phyloP scores from a whole-genome alignment of 192 early-diverging fungal species.

The Paraglomus occultum region DNA sequence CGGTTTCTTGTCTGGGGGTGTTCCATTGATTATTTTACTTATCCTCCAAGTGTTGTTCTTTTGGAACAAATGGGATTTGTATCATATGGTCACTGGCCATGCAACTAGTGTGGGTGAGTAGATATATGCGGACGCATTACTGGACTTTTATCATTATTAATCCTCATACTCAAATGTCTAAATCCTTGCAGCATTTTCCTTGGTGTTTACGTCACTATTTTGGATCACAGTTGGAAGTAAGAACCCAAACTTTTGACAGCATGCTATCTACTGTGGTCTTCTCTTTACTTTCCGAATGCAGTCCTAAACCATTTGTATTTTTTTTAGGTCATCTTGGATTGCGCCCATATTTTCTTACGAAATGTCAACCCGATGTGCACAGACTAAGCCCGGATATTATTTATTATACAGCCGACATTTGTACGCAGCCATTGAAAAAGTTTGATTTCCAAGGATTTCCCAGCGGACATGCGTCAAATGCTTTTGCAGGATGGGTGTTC shows the following conservation, averaged over 20 bases:
- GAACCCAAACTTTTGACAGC: neutral
- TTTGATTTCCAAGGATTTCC: constrained; percentile 34
- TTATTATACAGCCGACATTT: constrained; percentile 29
- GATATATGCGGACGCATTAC: neutral
- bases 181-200: neutral
- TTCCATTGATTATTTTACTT: constrained; percentile 18
- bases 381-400: neutral
- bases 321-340: constrained; percentile 20
- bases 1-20: constrained; percentile 8
- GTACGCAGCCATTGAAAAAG: constrained; percentile 18
- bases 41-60: constrained; percentile 26
- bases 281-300: too few species aligned
- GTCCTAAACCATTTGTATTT: neutral
- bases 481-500: constrained; percentile 31
- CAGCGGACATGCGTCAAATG: constrained; percentile 28
- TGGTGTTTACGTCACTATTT: constrained; percentile 14
- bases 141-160: neutral
- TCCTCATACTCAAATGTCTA: neutral
- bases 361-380: constrained; percentile 16
- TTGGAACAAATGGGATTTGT: constrained; percentile 23
- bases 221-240: constrained; percentile 30
- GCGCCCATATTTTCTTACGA: constrained; percentile 28
- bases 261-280: too few species aligned
- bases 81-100: constrained; percentile 29
- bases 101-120: neutral